Percentiles rank a stretch among this genome's conserved stretches.
These are phyloP conservation scores for Hymenoscyphus infarciens DNA, from an alignment of 2,329 filamentous ascomycete species.

Conservation along the genomic window DNA sequence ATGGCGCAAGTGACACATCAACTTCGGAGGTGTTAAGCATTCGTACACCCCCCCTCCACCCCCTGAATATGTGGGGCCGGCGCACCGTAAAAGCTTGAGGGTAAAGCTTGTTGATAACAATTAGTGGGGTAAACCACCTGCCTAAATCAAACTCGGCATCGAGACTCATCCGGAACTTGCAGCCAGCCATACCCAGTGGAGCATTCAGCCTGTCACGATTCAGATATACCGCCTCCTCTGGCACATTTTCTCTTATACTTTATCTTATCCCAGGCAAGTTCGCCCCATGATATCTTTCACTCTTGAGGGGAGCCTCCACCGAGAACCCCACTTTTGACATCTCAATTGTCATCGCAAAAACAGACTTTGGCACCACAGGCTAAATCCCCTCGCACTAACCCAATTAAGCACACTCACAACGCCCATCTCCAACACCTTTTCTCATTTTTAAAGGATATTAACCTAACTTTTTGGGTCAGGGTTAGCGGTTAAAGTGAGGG, in stretches of 20 bases:
- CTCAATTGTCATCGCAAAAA: background rate
- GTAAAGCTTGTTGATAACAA: slow-evolving; percentile 8
- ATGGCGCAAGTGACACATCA: slow-evolving; percentile 1
- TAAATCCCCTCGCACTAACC: too few relatives aligned
- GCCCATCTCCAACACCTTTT: too few relatives aligned
- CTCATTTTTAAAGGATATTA: too few relatives aligned
- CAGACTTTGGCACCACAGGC: too few relatives aligned
- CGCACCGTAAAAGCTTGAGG: background rate
- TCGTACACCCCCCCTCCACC: background rate
- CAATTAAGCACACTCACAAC: too few relatives aligned
- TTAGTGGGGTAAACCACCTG: background rate
- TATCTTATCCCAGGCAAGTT: background rate
- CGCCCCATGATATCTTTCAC: background rate
- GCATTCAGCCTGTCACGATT: background rate
- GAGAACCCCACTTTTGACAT: background rate
- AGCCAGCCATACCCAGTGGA: background rate
- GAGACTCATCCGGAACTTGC: background rate
- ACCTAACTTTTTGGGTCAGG: too few relatives aligned
- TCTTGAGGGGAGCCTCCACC: background rate
- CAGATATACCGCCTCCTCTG: background rate
- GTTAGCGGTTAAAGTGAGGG: too few relatives aligned
- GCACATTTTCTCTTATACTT: background rate
- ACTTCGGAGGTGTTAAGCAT: background rate
- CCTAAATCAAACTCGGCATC: slow-evolving; percentile 4
- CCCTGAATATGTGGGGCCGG: background rate